Evolutionary conservation across 1,284 basidiomycete genomes (phyloP), one percentile per base, ranked within the genome.

Genomic region (Volvariella surrecta): DNA sequence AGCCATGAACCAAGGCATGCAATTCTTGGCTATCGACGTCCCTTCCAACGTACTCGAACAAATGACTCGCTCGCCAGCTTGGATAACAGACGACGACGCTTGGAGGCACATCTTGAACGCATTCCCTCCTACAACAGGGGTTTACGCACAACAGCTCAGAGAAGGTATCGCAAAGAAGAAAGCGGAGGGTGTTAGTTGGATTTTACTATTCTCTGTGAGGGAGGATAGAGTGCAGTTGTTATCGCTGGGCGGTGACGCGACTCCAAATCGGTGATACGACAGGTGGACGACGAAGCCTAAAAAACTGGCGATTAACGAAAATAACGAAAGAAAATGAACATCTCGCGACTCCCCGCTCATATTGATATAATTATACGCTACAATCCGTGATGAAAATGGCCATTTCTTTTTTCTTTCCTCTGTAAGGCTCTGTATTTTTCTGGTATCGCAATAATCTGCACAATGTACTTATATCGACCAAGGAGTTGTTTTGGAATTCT

Each of bases 21-120:
- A 82, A 2, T 75, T 75, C n/a, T 61, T 89, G 13, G 84, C 77
- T 1, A 68, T 89, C 7, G 86, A 89, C 46, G 75, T 88, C 2
- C 65, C 78, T 0, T 56, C 68, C 0, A 42, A 61, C 8, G 70
- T 77, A 1, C 87, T 88, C 47, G 82, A 87, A 37, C 56, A 66
- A 1, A 70, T 89, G 65, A 68, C 71, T 18, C 68, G 65, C 54
- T 74, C 61, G 21, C 57, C 75, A 2, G 56, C 60, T 16, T 89
- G 86, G 86, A 59, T 88, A 19, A 71, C 71, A 2, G 82, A 85
- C 48, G 86, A 89, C 45, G 83, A 88, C 15, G 64, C 68, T 0
- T 87, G 86, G 82, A 80, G 78, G 58, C 49, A 64, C 3, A 68
- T 88, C 32, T 54, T 70, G 3, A 61, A 68, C 0, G 59, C 61